Evolutionary conservation across 2,329 filamentous ascomycete genomes (phyloP), one percentile per base, ranked within the genome.

Genomic region (Chaetomium strumarium): DNA sequence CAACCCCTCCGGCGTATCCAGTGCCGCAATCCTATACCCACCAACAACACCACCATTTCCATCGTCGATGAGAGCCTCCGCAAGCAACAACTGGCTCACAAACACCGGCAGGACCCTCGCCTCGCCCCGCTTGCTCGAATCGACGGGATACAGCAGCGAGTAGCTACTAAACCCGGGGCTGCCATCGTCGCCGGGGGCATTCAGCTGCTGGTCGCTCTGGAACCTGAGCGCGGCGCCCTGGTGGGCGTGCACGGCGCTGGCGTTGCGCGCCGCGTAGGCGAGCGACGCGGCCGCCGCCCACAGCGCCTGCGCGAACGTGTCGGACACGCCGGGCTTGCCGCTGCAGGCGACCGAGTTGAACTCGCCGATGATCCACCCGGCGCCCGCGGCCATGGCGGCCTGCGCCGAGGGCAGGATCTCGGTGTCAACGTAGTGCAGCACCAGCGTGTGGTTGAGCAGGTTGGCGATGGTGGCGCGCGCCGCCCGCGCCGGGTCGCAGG

Each of bases 271-370:
- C 14, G 69, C 70, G 46, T 71, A 70, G 36, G 68, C 63, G 14
- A 72, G 60, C 37, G 69, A 63, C 0, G 64, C 67, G 45, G 71
- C 68, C 10, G 68, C 63, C 14, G 68, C 65, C 70, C 70, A 72
- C 2, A 72, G 60, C 0, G 70, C 69, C 50, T 71, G 66, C 1
- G 67, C 68, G 49, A 72, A 72, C 0, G 68, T 70, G 53, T 72
- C 70, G 2, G 66, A 67, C n/a, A 72, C 68, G 51, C 65, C 64
- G 1, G 68, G 67, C 24, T 63, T 64, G 8, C 70, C 70, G n/a
- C 62, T 64, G 55, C 70, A 72, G 6, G 69, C 66, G 44, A 72
- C 68, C 5, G 65, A 68, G 62, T 72, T 72, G 60, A 68, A 70
- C 53, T 72, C 70, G 36, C 68, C 70, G 14, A 72, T 65, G 43